Base-by-base conservation (phyloP, 768 basidiomycete species). In the Guyanaporus albipodus region DNA sequence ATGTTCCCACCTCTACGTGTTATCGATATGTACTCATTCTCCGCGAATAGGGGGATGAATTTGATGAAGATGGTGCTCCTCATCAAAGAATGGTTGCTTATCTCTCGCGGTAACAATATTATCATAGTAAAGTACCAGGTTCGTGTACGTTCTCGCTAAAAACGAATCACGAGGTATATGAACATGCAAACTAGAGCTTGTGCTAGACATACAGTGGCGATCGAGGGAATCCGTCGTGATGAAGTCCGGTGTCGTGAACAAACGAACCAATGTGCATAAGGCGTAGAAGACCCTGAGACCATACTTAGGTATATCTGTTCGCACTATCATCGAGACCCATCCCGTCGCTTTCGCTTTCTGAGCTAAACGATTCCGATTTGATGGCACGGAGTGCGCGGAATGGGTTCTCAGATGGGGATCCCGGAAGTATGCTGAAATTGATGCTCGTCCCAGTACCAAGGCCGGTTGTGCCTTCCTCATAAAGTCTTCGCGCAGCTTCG, bases 51-150 rank as follows among this genome's bases (percentile, higher is more conserved):
- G 85, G 83, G 52, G 74, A 75, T 21, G 77, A 80, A 63, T 89
- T 87, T 69, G 85, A 86, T 66, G 87, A 83, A 69, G 90, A 86
- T 46, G 89, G 88, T 26, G 88, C 79, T 59, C 88, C 86, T 48
- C 89, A 92, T 76, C 88, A 91, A 63, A 83, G 80, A 68, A 88
- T 91, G 88, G 74, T 83, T 50, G 67, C 76, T 55, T 72, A 68
- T 52, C 64, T 87, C 56, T 73, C 76, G 49, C 67, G 69, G 62
- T 63, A 65, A 41, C 58, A 54, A 47, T 63, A 67, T 50, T 58
- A 54, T 48, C 55, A 49, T 38, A 52, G 46, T 60, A 53, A 38
- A 41, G 43, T 60, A 58, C 36, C 52, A 44, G 52, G 49, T 58
- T 57, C 58, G 48, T 60, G 53, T 57, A 41, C 57, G 31, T 50